Base-by-base conservation (phyloP, 352 stramenopile species). In the Phytophthora nicotianae region DNA sequence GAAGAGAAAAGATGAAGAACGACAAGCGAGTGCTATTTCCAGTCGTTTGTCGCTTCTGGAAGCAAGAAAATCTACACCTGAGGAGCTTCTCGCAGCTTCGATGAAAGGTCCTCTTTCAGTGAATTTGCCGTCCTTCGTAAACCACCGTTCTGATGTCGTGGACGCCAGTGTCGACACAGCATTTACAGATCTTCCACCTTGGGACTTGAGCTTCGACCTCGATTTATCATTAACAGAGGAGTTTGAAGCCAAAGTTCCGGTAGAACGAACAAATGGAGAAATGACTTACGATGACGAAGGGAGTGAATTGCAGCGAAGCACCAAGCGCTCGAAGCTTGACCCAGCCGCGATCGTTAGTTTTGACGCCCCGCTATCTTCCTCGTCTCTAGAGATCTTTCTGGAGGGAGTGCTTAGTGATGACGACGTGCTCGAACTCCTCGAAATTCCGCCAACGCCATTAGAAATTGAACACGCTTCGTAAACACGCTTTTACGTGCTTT, bases 331-430 rank as follows among this genome's bases (percentile, higher is more conserved):
- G 4, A 58, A 41, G n/a, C 50, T 16, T 0, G 49, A 58, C 27
- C 16, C 37, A 3, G 37, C 40, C 5, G 3, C 19, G 21, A 37
- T 11, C 5, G 4, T 47, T 27, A 49, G 4, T 38, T 17, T 40
- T 16, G 45, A 63, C 26, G 16, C 13, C 21, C n/a, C 4, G 7
- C 16, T 62, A 10, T 26, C 19, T 14, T 62, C 51, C 2, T 41
- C 59, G 16, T 23, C 51, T 35, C 43, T 57, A 23, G 43, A 62
- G 13, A 41, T 52, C 10, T 32, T 57, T 16, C 13, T 50, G 7
- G 59, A 61, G 0, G 40, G 42, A 7, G 17, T 66, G 9, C 58
- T 66, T n/a, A 55, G 32, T 46, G 58, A 62, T 17, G 59, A 56
- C 32, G 59, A 57, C 41, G 16, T 62, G 10, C 29, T 49, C 10